phyloP scores from a whole-genome alignment of 1,139 yeast species.

The Sugiyamaella sp. region DNA sequence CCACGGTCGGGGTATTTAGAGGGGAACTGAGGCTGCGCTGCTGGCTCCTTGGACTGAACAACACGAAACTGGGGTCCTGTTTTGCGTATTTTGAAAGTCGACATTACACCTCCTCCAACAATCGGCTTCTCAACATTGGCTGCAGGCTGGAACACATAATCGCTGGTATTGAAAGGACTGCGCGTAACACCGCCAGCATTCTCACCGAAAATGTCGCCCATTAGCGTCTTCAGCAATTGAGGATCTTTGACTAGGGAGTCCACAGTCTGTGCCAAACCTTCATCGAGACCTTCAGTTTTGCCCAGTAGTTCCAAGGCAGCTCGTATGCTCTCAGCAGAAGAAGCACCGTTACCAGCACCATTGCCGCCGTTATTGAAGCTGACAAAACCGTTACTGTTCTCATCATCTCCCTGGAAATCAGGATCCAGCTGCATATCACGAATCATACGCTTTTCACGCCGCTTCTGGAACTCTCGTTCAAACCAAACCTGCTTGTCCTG shows the following conservation, averaged over 20 bases:
- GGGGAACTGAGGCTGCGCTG: constrained; percentile 18
- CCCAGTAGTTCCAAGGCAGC: constrained; percentile 31
- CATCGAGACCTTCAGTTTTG: constrained; percentile 26
- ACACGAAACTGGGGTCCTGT: constrained; percentile 4
- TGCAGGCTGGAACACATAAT: constrained; percentile 16
- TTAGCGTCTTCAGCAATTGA: constrained; percentile 31
- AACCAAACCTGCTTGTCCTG: constrained; percentile 72
- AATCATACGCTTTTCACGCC: constrained; percentile 61
- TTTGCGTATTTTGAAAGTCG: constrained; percentile 22
- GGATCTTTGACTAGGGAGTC: constrained; percentile 37
- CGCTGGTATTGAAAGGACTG: not conserved
- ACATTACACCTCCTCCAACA: constrained; percentile 22
- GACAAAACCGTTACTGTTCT: constrained; percentile 3
- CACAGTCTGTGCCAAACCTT: constrained; percentile 34
- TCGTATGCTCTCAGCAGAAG: constrained; percentile 13
- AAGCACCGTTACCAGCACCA: not conserved
- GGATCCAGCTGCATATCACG: constrained; percentile 29
- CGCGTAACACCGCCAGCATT: not conserved
- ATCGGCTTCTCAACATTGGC: constrained; percentile 16
- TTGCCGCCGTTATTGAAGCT: not conserved
- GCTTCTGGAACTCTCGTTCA: constrained; percentile 65
- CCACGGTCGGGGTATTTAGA: constrained; percentile 24
- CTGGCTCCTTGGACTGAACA: not conserved
- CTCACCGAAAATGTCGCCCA: constrained; percentile 25
- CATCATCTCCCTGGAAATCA: constrained; percentile 2